Percentiles rank a stretch among this genome's conserved stretches.
Conservation (phyloP, 495 filamentous ascomycete species). For the Aspergillus baeticus region DNA sequence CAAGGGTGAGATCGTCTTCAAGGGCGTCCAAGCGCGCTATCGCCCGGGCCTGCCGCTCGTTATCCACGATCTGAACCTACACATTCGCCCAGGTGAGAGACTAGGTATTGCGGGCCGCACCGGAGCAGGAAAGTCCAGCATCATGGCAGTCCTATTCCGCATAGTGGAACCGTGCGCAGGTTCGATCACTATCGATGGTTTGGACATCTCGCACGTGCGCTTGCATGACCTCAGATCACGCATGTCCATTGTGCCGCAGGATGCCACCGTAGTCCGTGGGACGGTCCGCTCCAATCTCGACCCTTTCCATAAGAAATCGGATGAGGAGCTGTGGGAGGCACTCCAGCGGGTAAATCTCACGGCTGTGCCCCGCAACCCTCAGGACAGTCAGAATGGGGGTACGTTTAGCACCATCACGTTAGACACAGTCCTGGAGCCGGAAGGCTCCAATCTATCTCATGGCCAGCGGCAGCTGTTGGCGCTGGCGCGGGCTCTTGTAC, state of each 20-base stretch:
- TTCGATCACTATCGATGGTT: conserved; percentile 74
- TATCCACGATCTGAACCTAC: conserved; percentile 69
- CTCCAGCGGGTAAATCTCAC: conserved; percentile 40
- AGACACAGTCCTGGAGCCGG: conserved; percentile 19
- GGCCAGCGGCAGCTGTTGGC: conserved; percentile 86
- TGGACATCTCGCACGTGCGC: conserved; percentile 76
- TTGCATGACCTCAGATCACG: conserved; percentile 74
- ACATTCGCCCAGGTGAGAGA: conserved; percentile 70
- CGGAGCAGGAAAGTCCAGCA: background rate
- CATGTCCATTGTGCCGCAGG: conserved; percentile 88
- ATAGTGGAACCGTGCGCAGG: conserved; percentile 77
- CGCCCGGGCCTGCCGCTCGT: conserved; percentile 62
- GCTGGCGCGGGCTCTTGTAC: conserved; percentile 80
- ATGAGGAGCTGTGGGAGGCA: conserved; percentile 72
- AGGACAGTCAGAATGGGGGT: too few species aligned
- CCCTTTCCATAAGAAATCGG: conserved; percentile 75
- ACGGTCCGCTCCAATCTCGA: conserved; percentile 85
- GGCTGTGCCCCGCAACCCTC: conserved; percentile 45
- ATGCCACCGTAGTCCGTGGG: conserved; percentile 83
- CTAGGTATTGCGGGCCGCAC: conserved; percentile 83
- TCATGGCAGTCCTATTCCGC: conserved; percentile 69
- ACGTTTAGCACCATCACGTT: background rate
- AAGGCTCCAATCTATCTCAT: conserved; percentile 56
- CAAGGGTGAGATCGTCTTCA: conserved; percentile 83
- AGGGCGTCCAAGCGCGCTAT: conserved; percentile 90